phyloP scores from a whole-genome alignment of 1,139 yeast genomes.

The Protomyces macrosporus region DNA sequence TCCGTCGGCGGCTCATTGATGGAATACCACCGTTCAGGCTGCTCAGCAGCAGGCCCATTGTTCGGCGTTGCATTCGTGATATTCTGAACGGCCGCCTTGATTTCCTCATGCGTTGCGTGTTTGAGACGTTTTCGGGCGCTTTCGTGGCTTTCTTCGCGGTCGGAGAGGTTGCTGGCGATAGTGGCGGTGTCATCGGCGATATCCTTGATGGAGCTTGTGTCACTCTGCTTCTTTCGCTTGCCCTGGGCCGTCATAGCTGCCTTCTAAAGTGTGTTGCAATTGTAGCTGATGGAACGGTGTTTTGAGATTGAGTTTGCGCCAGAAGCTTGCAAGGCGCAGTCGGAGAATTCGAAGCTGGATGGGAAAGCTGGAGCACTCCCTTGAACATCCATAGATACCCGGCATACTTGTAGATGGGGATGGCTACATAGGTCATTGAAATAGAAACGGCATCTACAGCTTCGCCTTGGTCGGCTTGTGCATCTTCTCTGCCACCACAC shows the following conservation, averaged over 20 bases:
- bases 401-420: too few relatives aligned
- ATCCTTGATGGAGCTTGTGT: background rate
- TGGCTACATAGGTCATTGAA: background rate
- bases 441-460: conserved; percentile 12
- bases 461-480: conserved; percentile 30
- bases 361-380: too few relatives aligned
- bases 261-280: too few relatives aligned
- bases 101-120: background rate
- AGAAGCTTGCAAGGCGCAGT: too few relatives aligned
- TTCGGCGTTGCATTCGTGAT: background rate
- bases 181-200: background rate
- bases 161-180: background rate
- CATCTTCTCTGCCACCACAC: conserved; percentile 48
- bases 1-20: conserved; percentile 80
- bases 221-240: background rate
- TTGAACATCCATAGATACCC: too few relatives aligned
- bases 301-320: too few relatives aligned
- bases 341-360: too few relatives aligned
- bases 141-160: background rate
- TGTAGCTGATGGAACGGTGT: too few relatives aligned
- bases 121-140: background rate
- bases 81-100: background rate
- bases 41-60: conserved; percentile 2
- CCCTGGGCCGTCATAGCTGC: background rate
- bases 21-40: conserved; percentile 15